Percentiles rank a stretch among this genome's conserved stretches.
Conservation (phyloP, 768 basidiomycete genomes). For the Obba rivulosa region DNA sequence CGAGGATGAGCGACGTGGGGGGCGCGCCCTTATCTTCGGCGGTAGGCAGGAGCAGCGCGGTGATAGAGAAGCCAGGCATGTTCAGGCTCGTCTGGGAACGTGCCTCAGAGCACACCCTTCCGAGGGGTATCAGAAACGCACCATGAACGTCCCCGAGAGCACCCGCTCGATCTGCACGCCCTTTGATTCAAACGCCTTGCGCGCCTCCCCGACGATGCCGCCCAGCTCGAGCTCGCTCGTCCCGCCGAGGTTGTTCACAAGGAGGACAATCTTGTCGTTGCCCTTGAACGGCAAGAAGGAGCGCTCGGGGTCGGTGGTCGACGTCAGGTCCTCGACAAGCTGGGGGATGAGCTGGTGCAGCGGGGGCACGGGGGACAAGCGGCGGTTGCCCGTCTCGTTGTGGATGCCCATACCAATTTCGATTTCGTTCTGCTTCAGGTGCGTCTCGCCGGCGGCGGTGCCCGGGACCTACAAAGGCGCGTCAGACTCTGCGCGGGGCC, state of each 20-base stretch:
- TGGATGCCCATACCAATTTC: constrained; percentile 93
- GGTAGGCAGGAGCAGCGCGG: constrained; percentile 69
- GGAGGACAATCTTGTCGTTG: constrained; percentile 64
- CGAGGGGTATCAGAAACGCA: constrained; percentile 21
- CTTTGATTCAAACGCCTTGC: constrained; percentile 46
- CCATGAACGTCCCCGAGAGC: constrained; percentile 85
- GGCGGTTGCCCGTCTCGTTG: constrained; percentile 76
- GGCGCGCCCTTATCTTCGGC: constrained; percentile 28
- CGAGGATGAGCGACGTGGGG: constrained; percentile 43
- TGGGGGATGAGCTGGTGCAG: constrained; percentile 64
- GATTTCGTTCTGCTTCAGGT: constrained; percentile 58
- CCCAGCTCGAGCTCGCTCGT: constrained; percentile 78
- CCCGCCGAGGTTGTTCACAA: constrained; percentile 88
- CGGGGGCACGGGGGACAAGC: constrained; percentile 66
- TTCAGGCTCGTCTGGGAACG: constrained; percentile 71
- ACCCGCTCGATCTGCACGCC: constrained; percentile 58
- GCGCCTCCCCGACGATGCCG: constrained; percentile 60
- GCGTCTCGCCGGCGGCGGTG: constrained; percentile 51
- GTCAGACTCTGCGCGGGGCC: not conserved
- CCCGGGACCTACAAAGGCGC: constrained; percentile 61
- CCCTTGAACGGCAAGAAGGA: constrained; percentile 69
- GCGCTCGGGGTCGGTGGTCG: constrained; percentile 70
- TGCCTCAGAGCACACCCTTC: not conserved
- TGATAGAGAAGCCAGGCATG: constrained; percentile 90
- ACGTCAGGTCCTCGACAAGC: constrained; percentile 65